These are phyloP conservation scores for Baudoinia panamericana DNA, from an alignment of 495 filamentous ascomycete species.

Conservation along the genomic window DNA sequence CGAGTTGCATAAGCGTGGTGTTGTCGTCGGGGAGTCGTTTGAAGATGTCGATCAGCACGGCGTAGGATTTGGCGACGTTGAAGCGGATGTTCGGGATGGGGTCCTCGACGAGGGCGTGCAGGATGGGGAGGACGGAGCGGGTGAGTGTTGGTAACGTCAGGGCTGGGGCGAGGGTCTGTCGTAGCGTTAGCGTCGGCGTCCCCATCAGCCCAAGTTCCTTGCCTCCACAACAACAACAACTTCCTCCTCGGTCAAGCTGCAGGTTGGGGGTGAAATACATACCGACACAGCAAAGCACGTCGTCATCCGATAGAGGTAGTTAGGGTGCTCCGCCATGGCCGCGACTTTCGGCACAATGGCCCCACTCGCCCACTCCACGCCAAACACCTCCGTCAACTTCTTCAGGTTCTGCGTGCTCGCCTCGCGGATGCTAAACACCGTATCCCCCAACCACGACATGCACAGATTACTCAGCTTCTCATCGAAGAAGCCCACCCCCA, in stretches of 20 bases:
- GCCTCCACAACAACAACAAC: no score
- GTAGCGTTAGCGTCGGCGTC: conserved; percentile 23
- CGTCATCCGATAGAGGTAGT: conserved; percentile 98
- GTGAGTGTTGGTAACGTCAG: conserved; percentile 85
- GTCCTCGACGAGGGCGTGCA: conserved; percentile 81
- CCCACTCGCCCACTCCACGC: conserved; percentile 93
- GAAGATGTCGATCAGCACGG: conserved; percentile 73
- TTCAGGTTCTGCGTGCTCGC: conserved; percentile 93
- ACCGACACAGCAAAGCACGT: conserved; percentile 97
- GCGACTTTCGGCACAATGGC: conserved; percentile 98
- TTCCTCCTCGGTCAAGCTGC: not conserved
- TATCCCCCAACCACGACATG: conserved; percentile 99
- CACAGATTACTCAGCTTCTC: conserved; percentile 89
- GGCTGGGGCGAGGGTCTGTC: conserved; percentile 80
- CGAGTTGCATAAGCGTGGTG: conserved; percentile 69
- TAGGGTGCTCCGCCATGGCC: conserved; percentile 92
- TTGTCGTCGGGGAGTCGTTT: conserved; percentile 63
- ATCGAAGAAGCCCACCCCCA: conserved; percentile 96
- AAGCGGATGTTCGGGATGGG: conserved; percentile 98
- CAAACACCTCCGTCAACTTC: conserved; percentile 97
- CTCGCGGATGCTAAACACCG: conserved; percentile 95
- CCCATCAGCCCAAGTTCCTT: conserved; percentile 16
- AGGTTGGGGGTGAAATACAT: conserved; percentile 32
- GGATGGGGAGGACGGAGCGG: conserved; percentile 85
- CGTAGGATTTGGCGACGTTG: conserved; percentile 97